Evolutionary conservation across 495 filamentous ascomycete species (phyloP).

Genomic region (Penicillium verhagenii): DNA sequence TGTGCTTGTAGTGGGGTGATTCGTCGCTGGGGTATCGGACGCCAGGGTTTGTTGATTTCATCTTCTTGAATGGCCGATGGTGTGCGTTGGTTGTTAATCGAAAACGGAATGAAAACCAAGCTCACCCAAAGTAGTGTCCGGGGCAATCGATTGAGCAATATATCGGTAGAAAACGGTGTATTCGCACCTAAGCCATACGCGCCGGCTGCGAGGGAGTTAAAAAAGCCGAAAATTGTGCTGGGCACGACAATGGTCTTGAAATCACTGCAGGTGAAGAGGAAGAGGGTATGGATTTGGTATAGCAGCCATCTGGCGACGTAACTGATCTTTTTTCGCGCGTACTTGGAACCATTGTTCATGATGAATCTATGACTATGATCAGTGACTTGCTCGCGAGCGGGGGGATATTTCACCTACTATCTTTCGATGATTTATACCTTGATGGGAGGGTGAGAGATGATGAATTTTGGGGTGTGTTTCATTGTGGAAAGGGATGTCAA

Average conservation of each 20-base stretch:
- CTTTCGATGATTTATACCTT: too few relatives aligned
- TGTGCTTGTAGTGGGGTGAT: slow-evolving; percentile 34
- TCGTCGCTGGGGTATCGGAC: slow-evolving; percentile 46
- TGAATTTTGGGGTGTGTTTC: background rate
- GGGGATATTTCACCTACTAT: too few relatives aligned
- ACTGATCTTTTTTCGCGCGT: too few relatives aligned
- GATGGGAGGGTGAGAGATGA: background rate
- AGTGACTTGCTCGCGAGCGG: too few relatives aligned
- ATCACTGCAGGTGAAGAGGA: slow-evolving; percentile 41
- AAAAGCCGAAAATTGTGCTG: slow-evolving; percentile 34
- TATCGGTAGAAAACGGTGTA: background rate
- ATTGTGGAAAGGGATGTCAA: too few relatives aligned
- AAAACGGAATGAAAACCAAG: slow-evolving; percentile 16
- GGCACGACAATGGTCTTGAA: slow-evolving; percentile 41
- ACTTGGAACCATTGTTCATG: too few relatives aligned
- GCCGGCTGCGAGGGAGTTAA: slow-evolving; percentile 27
- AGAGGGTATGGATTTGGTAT: slow-evolving; percentile 12
- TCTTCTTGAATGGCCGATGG: slow-evolving; percentile 14
- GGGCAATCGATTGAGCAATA: background rate
- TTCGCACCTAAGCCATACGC: background rate
- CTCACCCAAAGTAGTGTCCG: slow-evolving; percentile 2
- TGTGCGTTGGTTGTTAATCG: slow-evolving; percentile 9
- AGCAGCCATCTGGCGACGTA: background rate
- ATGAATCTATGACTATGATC: too few relatives aligned
- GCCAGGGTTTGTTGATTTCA: slow-evolving; percentile 58